Base-by-base conservation (phyloP, 1,284 basidiomycete genomes). In the Rhizopogon hawkerae region DNA sequence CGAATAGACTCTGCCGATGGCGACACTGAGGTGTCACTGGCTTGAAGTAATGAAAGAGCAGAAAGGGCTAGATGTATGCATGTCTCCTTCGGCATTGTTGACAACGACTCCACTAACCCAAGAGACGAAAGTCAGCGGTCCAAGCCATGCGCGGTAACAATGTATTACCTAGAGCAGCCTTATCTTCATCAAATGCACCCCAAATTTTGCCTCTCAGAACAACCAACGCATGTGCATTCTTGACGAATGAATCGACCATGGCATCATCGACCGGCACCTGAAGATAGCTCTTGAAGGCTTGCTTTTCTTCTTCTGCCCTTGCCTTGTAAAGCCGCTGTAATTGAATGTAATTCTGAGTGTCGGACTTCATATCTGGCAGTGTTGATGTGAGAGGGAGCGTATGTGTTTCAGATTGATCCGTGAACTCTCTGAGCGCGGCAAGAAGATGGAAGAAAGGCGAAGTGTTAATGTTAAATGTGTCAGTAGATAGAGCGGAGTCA, bases 351-450 rank as follows among this genome's bases (percentile, higher is more conserved):
- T 78, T 79, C 35, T 72, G 65, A 0, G 94, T 96, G 57, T 87
- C 87, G 3, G 94, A 85, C 65, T 96, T 95, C 90, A 99, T 97
- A 69, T 98, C 95, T 0, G 95, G 95, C 1, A 98, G 72, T 0
- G 89, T 78, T 51, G 74, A 73, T 8, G 81, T 76, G 18, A 79
- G 59, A 2, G 78, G 78, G 10, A 78, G 68, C 0, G 69, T 71
- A 52, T 74, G 60, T n/a, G 73, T 67, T 56, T 65, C 63, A 53
- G 71, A 71, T 48, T 72, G 73, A 31, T 66, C 68, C 35, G 76
- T 70, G 64, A 84, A 81, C 51, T 76, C 67, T 33, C 78, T 73
- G 29, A 98, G 76, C 0, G 93, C 85, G 14, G 79, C 73, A n/a
- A 97, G 76, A 24, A 98, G 81, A 54, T 92, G 80, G 72, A 88